Base-by-base conservation (phyloP, 78 protist species). In the Protostelium mycophagum region DNA sequence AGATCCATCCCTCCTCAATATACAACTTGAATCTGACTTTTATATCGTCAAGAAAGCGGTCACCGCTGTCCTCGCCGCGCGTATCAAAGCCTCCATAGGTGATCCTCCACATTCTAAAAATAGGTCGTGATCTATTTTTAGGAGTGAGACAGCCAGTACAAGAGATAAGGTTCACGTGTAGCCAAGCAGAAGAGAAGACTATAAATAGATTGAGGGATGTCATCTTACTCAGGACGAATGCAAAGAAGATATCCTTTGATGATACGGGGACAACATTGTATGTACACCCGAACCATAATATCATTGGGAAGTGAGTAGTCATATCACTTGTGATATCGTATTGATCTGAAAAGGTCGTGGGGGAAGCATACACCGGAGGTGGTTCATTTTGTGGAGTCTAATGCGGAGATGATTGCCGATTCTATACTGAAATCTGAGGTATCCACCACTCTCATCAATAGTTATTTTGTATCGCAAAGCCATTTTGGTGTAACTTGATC, bases 1-100 rank as follows among this genome's bases (percentile, higher is more conserved):
- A 23, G 88, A 86, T 36, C 63, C 1, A 1, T 28, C 84, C 1
- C 31, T 86, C 63, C 39, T 86, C 34, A 38, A 86, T n/a, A 25
- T 39, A n/a, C 88, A 86, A n/a, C 88, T 86, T 10, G 88, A 86
- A n/a, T 35, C 9, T n/a, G 88, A 86, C 37, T n/a, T 86, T 34
- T 35, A n/a, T 36, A 39, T n/a, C 63, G 37, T 36, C 39, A 86
- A 86, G 37, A 36, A 16, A 23, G 88, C 88, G 5, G 37, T 86
- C 63, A 36, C 88, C 35, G 88, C 88, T 23, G 28, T 86, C 1
- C 88, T 86, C 1, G 88, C 63, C 1, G 88, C 88, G 9, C 88
- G 88, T 39, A 36, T 35, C 35, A 86, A 86, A 36, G 88, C 63
- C 5, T 51, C 73, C 73, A 51, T 51, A 51, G 73, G 73, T 51